phyloP scores from a whole-genome alignment of 2,329 filamentous ascomycete species.

The Xylariaceae sp. region DNA sequence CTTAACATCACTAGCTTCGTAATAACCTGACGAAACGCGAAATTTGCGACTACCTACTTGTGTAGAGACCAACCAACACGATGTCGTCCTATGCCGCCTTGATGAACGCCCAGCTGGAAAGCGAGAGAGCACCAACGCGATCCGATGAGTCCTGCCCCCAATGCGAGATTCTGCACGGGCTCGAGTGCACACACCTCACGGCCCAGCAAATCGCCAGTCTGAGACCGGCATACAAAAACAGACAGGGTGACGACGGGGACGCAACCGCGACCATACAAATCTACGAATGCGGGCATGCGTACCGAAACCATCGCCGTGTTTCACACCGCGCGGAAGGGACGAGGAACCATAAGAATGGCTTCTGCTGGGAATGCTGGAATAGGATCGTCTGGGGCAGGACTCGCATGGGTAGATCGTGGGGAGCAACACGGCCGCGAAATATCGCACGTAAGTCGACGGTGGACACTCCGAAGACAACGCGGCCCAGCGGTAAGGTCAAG shows the following conservation, averaged over 20 bases:
- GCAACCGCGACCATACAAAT: neutral
- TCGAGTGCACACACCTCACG: slow-evolving; percentile 14
- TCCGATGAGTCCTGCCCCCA: neutral
- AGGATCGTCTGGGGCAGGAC: slow-evolving; percentile 3
- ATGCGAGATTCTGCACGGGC: neutral
- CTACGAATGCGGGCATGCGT: slow-evolving; percentile 18
- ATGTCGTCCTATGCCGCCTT: neutral
- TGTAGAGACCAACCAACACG: neutral
- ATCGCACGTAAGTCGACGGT: neutral
- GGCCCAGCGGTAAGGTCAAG: neutral
- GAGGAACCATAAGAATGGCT: slow-evolving; percentile 2
- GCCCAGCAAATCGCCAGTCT: slow-evolving; percentile 5
- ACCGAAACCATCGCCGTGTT: neutral
- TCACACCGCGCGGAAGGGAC: neutral
- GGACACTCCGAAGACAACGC: neutral
- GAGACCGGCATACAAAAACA: slow-evolving; percentile 3
- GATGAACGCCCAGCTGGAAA: slow-evolving; percentile 3
- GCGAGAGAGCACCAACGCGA: neutral
- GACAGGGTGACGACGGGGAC: neutral
- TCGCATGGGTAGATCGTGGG: slow-evolving; percentile 10
- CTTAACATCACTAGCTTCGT: too few relatives aligned
- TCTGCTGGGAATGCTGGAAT: slow-evolving; percentile 12
- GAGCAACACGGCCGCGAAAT: neutral
- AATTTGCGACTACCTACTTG: too few relatives aligned
- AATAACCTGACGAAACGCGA: too few relatives aligned